Evolutionary conservation across 2,329 filamentous ascomycete genomes (phyloP), one percentile per base, ranked within the genome.

Genomic region (Fusarium pseudograminearum): DNA sequence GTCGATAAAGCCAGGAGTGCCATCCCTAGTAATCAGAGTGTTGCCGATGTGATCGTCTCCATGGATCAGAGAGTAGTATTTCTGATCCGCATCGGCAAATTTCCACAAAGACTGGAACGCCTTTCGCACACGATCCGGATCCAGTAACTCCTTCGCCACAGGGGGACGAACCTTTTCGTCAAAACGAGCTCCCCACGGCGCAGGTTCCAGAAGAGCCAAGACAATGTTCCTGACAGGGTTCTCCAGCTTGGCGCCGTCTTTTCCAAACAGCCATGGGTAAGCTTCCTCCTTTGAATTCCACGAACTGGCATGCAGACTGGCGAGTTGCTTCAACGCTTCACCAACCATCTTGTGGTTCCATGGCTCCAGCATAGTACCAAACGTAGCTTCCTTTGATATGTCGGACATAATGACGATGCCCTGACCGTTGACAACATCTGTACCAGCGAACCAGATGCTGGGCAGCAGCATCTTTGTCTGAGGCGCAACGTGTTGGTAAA

Each of bases 21-120:
- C 58, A 2, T 52, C 55, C 7, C 52, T 60, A 2, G 45, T 14
- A n/a, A 61, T 15, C 9, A 61, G 20, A 0, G 45, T 53, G 8
- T 61, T 61, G 0, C 45, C 56, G 6, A 61, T 34, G 16, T 61
- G 45, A 7, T 53, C 56, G 2, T 61, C 56, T 2, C 58, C 58
- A 7, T 61, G 56, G 3, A 53, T 61, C 1, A 61, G 22, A 3
- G 56, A 53, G 14, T 33, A 40, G 9, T 52, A 45, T 9, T 34
- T 61, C n/a, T 61, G 12, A 16, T 61, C 56, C 2, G 9, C 18
- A 11, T 53, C 59, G 0, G 45, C 38, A 7, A 52, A 18, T 9
- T 18, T 33, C 38, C 59, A 61, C 4, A 61, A 9, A 2, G 38
- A 15, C 7, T 53, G 31, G 14, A 61, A 61, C 1, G n/a, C 56